Base-by-base conservation (phyloP, 2,329 filamentous ascomycete genomes). In the Diaporthe sp. region DNA sequence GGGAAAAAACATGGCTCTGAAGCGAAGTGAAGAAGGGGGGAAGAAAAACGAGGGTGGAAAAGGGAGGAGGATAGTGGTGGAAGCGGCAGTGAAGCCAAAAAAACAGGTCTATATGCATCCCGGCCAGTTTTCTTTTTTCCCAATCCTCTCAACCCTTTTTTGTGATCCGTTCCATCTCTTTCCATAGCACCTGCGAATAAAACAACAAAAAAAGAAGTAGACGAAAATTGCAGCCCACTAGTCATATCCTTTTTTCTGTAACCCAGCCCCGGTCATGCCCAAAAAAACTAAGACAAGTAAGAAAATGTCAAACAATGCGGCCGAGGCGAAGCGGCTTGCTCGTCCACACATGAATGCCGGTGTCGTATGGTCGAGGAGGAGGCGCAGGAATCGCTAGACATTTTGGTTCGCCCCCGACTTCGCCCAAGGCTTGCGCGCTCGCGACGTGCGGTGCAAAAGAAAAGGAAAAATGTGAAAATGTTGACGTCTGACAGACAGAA, bases 91-190 rank as follows among this genome's bases (percentile, higher is more conserved):
- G 72, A 78, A 76, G 75, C 75, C 57, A 37, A 76, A 68, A 67
- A 49, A 75, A 78, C 73, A 77, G 75, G 74, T 81, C 80, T 81
- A 81, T 81, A 81, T 81, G 79, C 79, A 76, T 77, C 78, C 80
- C 77, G 73, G 68, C 78, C 77, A 73, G 71, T 57, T 79, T 74
- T 78, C 78, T 76, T 77, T 79, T 80, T 76, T 71, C 78, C 77
- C 22, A 75, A 73, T 72, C 74, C 75, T 74, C 51, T 74, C 73
- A 76, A 74, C 73, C 68, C 47, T 51, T 58, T 67, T 77, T 77
- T 71, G 60, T 70, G 53, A 51, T 61, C 72, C 75, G 47, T 72
- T 60, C 76, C 76, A 74, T 61, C 68, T 76, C 65, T 61, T 51
- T 76, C 74, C 61, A 74, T 75, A 72, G 65, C 74, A 76, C 70